Evolutionary conservation across 495 filamentous ascomycete genomes (phyloP), one percentile per base, ranked within the genome.

Genomic region (Penicillium flavigenum): DNA sequence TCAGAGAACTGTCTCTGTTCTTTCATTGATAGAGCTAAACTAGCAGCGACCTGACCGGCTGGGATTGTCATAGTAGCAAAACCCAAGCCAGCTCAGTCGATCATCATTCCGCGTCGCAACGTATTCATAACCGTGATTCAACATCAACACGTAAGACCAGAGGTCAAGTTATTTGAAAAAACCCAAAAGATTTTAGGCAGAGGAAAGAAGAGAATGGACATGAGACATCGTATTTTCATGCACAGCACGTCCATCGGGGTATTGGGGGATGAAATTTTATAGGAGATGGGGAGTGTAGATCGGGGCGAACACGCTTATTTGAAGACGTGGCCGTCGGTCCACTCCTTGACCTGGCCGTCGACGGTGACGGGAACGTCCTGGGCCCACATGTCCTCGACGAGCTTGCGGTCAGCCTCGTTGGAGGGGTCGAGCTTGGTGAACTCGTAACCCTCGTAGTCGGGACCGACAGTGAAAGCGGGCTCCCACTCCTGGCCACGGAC

Each of bases 311-410:
- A 62, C 64, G 69, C 80, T 82, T 94, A 98, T 87, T 98, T 98
- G 87, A 98, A 98, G 72, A 96, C 91, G 84, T 99, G 96, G 68
- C 95, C 95, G 64, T 92, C 89, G 69, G 87, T 88, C 80, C 75
- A 83, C 58, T 79, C 71, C 66, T 83, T 92, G 72, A 83, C 85
- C 86, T 98, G 95, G 78, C 86, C 93, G 65, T 86, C 75, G 65
- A 90, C 81, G 62, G 76, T 74, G 63, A 90, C 73, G 57, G 91
- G 88, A 78, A 88, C 88, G 70, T 98, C 94, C 83, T 86, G 90
- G 59, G 86, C 80, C 94, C 94, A 99, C 76, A 88, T 81, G 71
- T 90, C 85, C 61, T 95, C 84, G 69, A 97, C 80, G 72, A 87
- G 88, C 71, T 87, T 89, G 72, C 83, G 84, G 79, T 97, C 91